Percentiles rank a stretch among this genome's conserved stretches.
These are phyloP conservation scores for Fraxinus sp. DNA, from an alignment of 305 asterid genomes.

Conservation along the genomic window DNA sequence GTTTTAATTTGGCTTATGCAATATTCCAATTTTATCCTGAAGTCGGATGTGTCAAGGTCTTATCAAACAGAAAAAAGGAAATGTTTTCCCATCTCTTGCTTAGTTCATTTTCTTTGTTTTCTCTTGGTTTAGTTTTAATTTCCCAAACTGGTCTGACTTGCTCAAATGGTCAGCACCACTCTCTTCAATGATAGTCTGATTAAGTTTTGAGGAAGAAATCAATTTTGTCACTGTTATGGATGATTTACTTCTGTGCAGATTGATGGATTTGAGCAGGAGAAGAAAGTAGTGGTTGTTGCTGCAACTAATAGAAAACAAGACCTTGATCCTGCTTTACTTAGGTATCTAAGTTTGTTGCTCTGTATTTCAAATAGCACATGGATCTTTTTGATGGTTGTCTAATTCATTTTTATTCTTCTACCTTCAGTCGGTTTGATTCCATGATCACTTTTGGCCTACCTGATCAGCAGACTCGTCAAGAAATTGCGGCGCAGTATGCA, in stretches of 20 bases:
- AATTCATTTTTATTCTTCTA: conserved; percentile 19
- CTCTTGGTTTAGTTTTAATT: neutral
- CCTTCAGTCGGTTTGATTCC: conserved; percentile 89
- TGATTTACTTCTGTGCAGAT: conserved; percentile 51
- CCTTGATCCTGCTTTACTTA: conserved; percentile 93
- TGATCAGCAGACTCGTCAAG: conserved; percentile 81
- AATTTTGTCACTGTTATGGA: conserved; percentile 20
- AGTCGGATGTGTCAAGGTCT: neutral
- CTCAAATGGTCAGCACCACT: neutral
- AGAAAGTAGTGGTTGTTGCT: conserved; percentile 86
- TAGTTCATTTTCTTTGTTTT: neutral
- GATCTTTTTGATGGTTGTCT: neutral
- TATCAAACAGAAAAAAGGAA: neutral
- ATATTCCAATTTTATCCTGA: neutral
- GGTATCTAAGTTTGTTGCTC: conserved; percentile 41
- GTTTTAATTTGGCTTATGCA: neutral
- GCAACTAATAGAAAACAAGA: conserved; percentile 97
- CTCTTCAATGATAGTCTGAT: neutral
- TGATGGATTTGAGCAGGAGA: conserved; percentile 98
- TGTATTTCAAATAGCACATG: neutral
- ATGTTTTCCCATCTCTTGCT: neutral
- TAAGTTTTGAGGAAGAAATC: neutral
- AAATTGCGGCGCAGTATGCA: conserved; percentile 82
- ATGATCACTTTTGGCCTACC: conserved; percentile 78
- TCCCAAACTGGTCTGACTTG: neutral